Base-by-base conservation (phyloP, 2,329 filamentous ascomycete genomes). In the Exophiala oligosperma region DNA sequence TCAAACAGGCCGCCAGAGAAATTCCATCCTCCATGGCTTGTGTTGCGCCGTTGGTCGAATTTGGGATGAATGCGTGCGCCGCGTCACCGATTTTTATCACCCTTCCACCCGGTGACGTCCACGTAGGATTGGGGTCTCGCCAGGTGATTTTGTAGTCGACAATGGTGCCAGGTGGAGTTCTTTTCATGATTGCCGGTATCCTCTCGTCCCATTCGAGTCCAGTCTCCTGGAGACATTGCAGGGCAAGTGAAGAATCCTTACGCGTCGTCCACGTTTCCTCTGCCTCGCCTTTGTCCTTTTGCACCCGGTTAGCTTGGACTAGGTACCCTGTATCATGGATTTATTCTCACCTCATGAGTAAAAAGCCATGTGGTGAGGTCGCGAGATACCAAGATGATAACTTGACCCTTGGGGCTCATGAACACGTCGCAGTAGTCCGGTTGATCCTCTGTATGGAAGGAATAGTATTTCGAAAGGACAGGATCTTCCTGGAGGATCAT, bases 1-100 rank as follows among this genome's bases (percentile, higher is more conserved):
- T 24, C 23, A 81, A 71, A 40, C 74, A 79, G 0, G 73, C 73
- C 2, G 77, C 78, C 3, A 81, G 63, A 1, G 76, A 76, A 0
- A 76, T 73, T 2, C 74, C 79, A 65, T 81, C 79, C 65, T 81
- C 79, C 64, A 81, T 76, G 0, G 77, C 76, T 66, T 79, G 76
- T 14, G 74, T 76, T 0, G 76, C 79, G 3, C 79, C 79, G 59
- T 79, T 75, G n/a, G 76, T 75, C 4, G 74, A 76, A 3, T 75
- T 78, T 0, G 79, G 79, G 2, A 81, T 69, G 66, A 80, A 78
- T 0, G 78, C 73, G 61, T 82, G 79, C 5, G 80, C 79, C 1
- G 79, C 73, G 62, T 81, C 79, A 2, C 79, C 80, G 24, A 82
- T 74, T 2, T 79, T 67, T 23, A 78, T 71, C 38, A 79, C 75